Conservation (phyloP, 2,329 filamentous ascomycete genomes). For the Juglanconis sp. region DNA sequence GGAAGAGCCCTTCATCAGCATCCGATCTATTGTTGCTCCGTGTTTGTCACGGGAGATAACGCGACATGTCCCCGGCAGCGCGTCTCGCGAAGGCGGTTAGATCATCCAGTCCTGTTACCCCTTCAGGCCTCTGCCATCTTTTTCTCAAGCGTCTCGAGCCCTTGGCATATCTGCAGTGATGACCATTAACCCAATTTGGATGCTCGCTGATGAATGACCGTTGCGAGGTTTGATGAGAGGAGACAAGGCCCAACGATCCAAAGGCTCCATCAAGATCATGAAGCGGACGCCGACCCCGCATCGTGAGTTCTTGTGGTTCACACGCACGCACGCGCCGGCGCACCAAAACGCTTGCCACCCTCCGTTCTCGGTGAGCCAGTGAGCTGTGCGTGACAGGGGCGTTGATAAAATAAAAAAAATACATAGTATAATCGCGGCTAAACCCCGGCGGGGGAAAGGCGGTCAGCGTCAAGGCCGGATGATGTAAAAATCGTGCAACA, state of each 20-base stretch:
- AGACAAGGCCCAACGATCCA: no score
- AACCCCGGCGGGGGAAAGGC: slow-evolving; percentile 17
- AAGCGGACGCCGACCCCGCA: no score
- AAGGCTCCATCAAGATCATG: no score
- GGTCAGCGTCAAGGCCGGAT: slow-evolving; percentile 17
- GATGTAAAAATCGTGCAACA: slow-evolving; percentile 17
- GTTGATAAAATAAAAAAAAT: neutral
- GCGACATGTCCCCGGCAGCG: no score
- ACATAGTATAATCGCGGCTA: neutral
- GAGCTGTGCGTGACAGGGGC: neutral
- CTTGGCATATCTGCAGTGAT: neutral
- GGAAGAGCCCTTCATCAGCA: no score
- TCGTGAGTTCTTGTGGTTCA: neutral
- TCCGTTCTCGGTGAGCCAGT: neutral
- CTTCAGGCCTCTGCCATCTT: no score
- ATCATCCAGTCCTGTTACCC: neutral
- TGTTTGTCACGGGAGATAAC: no score
- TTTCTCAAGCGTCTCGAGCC: neutral
- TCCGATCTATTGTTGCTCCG: no score
- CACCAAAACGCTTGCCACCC: no score
- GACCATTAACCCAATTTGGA: neutral
- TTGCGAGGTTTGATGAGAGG: no score
- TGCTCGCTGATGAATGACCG: no score
- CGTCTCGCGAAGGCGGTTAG: neutral
- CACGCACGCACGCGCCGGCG: neutral